phyloP scores from a whole-genome alignment of 495 filamentous ascomycete genomes.

The Aspergillus campestris region DNA sequence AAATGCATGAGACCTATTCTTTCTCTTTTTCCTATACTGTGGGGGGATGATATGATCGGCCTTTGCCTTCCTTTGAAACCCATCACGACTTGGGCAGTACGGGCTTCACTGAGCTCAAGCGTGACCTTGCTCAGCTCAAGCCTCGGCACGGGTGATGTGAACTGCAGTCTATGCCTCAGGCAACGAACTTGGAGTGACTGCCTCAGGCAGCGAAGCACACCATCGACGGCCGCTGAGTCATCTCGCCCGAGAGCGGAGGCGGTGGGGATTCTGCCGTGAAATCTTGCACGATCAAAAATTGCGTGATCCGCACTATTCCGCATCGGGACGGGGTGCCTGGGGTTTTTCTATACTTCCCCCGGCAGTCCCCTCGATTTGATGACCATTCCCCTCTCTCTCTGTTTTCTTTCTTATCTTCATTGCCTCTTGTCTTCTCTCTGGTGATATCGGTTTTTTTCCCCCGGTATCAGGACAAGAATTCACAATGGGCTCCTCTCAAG shows the following conservation, averaged over 20 bases:
- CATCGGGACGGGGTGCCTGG: slow-evolving; percentile 22
- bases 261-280: too few relatives aligned
- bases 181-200: background rate
- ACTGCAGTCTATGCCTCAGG: background rate
- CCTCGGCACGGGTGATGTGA: too few relatives aligned
- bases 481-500: slow-evolving; percentile 31
- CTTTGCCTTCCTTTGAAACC: too few relatives aligned
- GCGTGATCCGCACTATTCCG: slow-evolving; percentile 34
- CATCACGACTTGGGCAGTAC: too few relatives aligned
- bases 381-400: slow-evolving; percentile 16
- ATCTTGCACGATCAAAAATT: slow-evolving; percentile 7
- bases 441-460: slow-evolving; percentile 15
- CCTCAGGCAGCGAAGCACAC: slow-evolving; percentile 11
- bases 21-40: too few relatives aligned
- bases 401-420: slow-evolving; percentile 6
- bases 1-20: too few relatives aligned
- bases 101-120: too few relatives aligned
- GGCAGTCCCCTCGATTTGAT: slow-evolving; percentile 6
- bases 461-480: slow-evolving; percentile 24
- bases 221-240: slow-evolving; percentile 8
- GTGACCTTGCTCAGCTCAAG: too few relatives aligned
- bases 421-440: slow-evolving; percentile 17
- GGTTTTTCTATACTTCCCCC: slow-evolving; percentile 25
- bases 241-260: slow-evolving; percentile 14
- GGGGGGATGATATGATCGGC: too few relatives aligned